Percentiles rank a stretch among this genome's conserved stretches.
These are phyloP conservation scores for Paraconiothyrium sp. DNA, from an alignment of 2,329 filamentous ascomycete genomes.

Conservation along the genomic window DNA sequence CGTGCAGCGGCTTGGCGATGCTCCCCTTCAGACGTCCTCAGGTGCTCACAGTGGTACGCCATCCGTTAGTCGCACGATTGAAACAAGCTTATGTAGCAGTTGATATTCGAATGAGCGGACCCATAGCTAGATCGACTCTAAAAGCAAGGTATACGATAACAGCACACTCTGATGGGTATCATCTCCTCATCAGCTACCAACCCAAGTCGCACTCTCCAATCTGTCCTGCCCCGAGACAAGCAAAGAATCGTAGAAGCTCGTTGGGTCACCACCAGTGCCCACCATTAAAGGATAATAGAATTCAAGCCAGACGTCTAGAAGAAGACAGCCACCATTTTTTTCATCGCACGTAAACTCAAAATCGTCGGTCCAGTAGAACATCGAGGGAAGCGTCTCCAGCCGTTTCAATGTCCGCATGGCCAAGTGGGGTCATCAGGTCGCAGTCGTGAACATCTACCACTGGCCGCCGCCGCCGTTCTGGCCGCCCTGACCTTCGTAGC, in stretches of 20 bases:
- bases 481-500: constrained; percentile 39
- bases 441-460: constrained; percentile 38
- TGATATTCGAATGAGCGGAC: constrained; percentile 26
- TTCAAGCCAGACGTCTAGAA: constrained; percentile 32
- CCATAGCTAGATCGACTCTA: constrained; percentile 32
- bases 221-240: constrained; percentile 36
- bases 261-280: constrained; percentile 37
- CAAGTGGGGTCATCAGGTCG: not conserved
- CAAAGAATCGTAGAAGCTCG: constrained; percentile 38
- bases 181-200: constrained; percentile 49
- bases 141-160: constrained; percentile 37
- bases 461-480: constrained; percentile 37
- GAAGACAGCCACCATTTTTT: constrained; percentile 27
- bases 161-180: constrained; percentile 53
- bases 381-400: constrained; percentile 9
- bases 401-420: constrained; percentile 11
- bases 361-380: constrained; percentile 8
- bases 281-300: constrained; percentile 33
- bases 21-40: not conserved
- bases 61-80: not conserved
- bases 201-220: constrained; percentile 37
- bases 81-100: constrained; percentile 7
- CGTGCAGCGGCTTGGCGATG: constrained; percentile 9
- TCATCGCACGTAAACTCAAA: constrained; percentile 5
- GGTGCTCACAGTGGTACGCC: constrained; percentile 15